Conservation (phyloP, 73 alveolate species). For the Stentor coeruleus region DNA sequence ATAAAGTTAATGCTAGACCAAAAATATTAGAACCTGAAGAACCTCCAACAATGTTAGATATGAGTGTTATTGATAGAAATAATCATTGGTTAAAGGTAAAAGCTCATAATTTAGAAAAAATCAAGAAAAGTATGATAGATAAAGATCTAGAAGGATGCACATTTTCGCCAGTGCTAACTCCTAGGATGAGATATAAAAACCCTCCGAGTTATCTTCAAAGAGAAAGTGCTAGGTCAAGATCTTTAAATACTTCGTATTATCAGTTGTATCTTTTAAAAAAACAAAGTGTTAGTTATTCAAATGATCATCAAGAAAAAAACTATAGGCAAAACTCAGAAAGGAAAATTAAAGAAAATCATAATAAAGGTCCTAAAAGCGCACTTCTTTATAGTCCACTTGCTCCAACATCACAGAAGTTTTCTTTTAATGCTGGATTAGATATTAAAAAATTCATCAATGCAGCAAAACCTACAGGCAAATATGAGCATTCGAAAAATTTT, state of each 20-base stretch:
- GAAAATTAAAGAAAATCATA: too few species aligned
- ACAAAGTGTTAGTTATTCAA: too few species aligned
- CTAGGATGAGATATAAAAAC: too few species aligned
- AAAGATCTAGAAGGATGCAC: slow-evolving; percentile 5
- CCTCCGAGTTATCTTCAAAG: background rate
- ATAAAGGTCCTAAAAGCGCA: too few species aligned
- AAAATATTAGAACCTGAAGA: background rate
- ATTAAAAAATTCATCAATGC: too few species aligned
- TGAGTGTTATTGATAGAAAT: background rate
- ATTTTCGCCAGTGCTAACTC: slow-evolving; percentile 1
- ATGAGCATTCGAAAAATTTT: too few species aligned
- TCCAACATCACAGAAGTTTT: background rate
- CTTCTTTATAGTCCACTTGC: too few species aligned
- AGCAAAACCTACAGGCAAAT: too few species aligned
- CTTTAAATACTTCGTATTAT: background rate
- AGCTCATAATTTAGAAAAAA: background rate
- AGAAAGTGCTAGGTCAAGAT: background rate
- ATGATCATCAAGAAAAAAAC: too few species aligned
- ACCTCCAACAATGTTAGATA: background rate
- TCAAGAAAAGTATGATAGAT: background rate
- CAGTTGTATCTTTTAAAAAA: background rate
- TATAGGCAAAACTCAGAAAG: too few species aligned
- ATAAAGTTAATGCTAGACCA: background rate
- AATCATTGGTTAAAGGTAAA: background rate
- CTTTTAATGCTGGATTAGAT: background rate